These are phyloP conservation scores for Globisporangium megalacanthum DNA, from an alignment of 352 stramenopile species.

Conservation along the genomic window DNA sequence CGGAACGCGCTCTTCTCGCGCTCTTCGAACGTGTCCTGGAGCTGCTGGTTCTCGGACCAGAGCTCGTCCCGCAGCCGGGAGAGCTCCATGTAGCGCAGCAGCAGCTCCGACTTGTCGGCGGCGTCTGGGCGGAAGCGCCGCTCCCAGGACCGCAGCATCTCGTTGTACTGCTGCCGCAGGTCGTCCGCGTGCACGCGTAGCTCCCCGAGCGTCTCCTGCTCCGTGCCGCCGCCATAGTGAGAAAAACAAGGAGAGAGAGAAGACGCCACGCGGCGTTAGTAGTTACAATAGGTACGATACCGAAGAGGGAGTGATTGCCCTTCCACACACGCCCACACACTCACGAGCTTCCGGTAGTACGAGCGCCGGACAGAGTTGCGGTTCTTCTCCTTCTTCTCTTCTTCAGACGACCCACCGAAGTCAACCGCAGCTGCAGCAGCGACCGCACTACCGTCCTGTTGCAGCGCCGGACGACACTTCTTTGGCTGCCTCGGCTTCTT, in stretches of 20 bases:
- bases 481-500: neutral
- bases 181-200: conserved; percentile 37
- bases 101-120: conserved; percentile 24
- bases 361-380: conserved; percentile 48
- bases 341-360: conserved; percentile 50
- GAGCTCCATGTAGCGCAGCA: conserved; percentile 45
- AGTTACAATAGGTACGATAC: neutral
- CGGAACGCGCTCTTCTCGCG: conserved; percentile 48
- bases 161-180: conserved; percentile 41
- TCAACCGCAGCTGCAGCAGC: neutral
- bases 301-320: neutral
- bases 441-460: neutral
- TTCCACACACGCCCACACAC: conserved; percentile 1
- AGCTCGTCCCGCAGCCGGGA: conserved; percentile 37
- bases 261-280: too few species aligned
- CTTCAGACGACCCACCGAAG: conserved; percentile 15
- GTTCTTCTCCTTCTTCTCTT: conserved; percentile 52
- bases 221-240: neutral
- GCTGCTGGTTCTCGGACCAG: conserved; percentile 48
- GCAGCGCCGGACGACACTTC: neutral
- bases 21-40: conserved; percentile 45
- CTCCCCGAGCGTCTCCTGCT: conserved; percentile 38
- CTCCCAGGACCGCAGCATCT: conserved; percentile 36
- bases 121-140: conserved; percentile 17
- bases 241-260: too few species aligned